Conservation (phyloP, 495 filamentous ascomycete species). For the Zalerion maritima region DNA sequence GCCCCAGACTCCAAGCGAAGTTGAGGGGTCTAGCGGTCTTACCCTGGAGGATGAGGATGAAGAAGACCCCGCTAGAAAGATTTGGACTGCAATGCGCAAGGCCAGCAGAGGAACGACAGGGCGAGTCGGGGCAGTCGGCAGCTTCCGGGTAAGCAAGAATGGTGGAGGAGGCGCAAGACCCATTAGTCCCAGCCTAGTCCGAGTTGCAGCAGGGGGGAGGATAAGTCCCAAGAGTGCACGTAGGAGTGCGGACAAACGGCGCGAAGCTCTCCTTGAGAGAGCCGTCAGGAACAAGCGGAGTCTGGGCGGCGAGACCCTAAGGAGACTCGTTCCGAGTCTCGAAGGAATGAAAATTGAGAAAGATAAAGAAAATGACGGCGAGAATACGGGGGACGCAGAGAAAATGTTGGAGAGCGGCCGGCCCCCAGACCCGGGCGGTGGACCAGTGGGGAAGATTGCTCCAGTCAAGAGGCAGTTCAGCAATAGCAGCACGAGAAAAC, state of each 20-base stretch:
- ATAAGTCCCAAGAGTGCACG: conserved; percentile 4
- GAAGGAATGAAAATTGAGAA: conserved; percentile 4
- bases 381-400: no score
- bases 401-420: no score
- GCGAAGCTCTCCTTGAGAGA: conserved; percentile 19
- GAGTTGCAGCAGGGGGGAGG: conserved; percentile 4
- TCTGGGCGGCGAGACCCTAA: conserved; percentile 25
- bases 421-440: no score
- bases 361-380: conserved; percentile 3
- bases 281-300: conserved; percentile 27
- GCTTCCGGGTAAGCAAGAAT: conserved; percentile 10
- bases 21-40: conserved; percentile 8
- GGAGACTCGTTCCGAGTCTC: conserved; percentile 27
- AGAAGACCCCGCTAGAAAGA: conserved; percentile 27
- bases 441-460: no score
- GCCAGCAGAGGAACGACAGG: conserved; percentile 7
- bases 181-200: conserved; percentile 8
- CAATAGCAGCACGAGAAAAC: no score
- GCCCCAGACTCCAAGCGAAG: conserved; percentile 19
- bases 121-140: conserved; percentile 12
- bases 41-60: conserved; percentile 7
- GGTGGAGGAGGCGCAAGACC: conserved; percentile 9
- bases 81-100: conserved; percentile 30
- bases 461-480: no score
- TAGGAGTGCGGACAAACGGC: conserved; percentile 12